Evolutionary conservation across 371 early-diverging fungal genomes (phyloP), one percentile per base, ranked within the genome.

Genomic region (Zopfochytrium polystomum): DNA sequence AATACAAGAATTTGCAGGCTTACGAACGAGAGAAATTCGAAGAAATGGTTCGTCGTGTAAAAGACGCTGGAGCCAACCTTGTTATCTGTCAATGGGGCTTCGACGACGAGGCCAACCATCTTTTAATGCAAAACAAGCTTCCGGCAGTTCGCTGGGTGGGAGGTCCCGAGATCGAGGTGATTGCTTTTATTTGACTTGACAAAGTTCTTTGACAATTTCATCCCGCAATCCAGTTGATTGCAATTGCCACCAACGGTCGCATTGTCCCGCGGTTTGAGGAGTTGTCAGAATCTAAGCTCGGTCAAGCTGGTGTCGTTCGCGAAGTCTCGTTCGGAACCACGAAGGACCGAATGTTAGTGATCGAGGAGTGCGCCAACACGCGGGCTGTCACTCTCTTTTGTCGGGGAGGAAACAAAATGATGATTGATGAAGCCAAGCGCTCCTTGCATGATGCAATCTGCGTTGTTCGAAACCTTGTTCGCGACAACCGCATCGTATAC

Each of bases 111-210:
- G 99, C 99, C 43, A 99, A 99, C 80, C 98, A 98, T 73, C 79
- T 99, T 74, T 81, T 99, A 57, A 78, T 99, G 80, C 96, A 99
- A 78, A 93, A 97, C 80, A 72, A 97, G 71, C 82, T 99, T 32
- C 99, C 99, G 44, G 98, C 99, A 62, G 95, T 99, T 27, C 85
- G 99, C 66, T 99, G 99, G 99, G 99, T 99, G n/a, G 99, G 99
- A 62, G 99, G 99, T 30, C 95, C 98, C 26, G 99, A 99, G 75
- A 90, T 99, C 46, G 98, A 98, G 83, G 87, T 86, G 71, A 43
- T 30, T 42, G 11, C 9, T 56, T 56, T 1, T 22, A 11, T 13
- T 6, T 50, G 13, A 38, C 49, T 13, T 20, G 13, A 48, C 49
- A 20, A 15, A 18, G 31, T 2, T 43, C 43, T 52, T 42, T 35